Evolutionary conservation across 176 grass and related monocot species (phyloP).

Genomic region (Oryza australiensis): DNA sequence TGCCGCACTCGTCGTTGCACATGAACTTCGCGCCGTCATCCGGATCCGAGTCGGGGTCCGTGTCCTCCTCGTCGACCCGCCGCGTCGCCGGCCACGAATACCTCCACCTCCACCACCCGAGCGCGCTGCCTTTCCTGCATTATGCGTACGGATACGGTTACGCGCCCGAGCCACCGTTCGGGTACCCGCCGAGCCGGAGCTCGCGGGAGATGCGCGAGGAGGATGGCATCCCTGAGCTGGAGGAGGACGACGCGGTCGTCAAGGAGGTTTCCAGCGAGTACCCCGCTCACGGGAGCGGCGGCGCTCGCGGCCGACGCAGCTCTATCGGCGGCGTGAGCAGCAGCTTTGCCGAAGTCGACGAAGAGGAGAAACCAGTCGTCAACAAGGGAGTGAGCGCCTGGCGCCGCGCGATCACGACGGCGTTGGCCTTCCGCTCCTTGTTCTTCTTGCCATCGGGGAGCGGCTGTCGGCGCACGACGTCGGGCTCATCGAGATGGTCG

Average conservation of each 20-base stretch:
- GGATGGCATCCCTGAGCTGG: constrained; percentile 92
- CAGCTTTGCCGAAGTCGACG: constrained; percentile 1
- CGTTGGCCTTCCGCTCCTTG: no score
- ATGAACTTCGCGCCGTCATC: constrained; percentile 58
- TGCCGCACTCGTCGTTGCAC: constrained; percentile 46
- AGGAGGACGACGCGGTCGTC: constrained; percentile 64
- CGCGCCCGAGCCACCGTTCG: constrained; percentile 36
- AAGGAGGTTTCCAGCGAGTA: constrained; percentile 57
- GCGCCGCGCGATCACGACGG: no score
- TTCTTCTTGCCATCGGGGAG: no score
- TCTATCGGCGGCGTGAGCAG: constrained; percentile 35
- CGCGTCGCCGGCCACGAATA: background rate
- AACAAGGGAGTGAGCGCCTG: constrained; percentile 65
- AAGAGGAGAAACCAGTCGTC: constrained; percentile 14
- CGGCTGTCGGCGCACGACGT: no score
- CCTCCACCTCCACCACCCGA: background rate
- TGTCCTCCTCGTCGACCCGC: constrained; percentile 30
- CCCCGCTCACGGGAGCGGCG: background rate
- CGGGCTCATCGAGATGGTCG: no score
- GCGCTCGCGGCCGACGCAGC: constrained; percentile 36
- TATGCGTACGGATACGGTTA: constrained; percentile 23
- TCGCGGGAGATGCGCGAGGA: constrained; percentile 76
- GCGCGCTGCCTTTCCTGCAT: constrained; percentile 30
- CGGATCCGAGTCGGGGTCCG: constrained; percentile 53
- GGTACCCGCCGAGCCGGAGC: constrained; percentile 57